Evolutionary conservation across 371 early-diverging fungal genomes (phyloP).

Genomic region (Zopfochytrium polystomum): DNA sequence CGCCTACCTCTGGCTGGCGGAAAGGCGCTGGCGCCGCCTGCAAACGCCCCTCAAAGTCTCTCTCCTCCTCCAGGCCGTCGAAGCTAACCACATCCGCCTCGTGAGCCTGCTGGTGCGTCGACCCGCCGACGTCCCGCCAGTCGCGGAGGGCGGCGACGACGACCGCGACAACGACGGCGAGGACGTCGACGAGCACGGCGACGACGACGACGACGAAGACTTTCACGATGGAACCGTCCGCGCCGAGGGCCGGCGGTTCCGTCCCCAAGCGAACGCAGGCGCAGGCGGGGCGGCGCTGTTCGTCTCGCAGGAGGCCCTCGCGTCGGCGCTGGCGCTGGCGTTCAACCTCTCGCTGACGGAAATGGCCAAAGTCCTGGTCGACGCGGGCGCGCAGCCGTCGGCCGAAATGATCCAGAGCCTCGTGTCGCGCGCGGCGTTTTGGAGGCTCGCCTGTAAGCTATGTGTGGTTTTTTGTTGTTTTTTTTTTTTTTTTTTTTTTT

Average conservation of each 20-base stretch:
- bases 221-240: no score
- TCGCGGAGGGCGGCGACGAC: no score
- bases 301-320: neutral
- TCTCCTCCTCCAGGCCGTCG: constrained; percentile 26
- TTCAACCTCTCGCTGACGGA: constrained; percentile 13
- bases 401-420: constrained; percentile 19
- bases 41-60: constrained; percentile 16
- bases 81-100: constrained; percentile 22
- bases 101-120: constrained; percentile 10
- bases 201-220: no score
- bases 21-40: no score
- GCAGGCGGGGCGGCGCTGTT: neutral
- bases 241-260: no score
- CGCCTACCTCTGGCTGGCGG: no score
- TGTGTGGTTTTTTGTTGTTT: no score
- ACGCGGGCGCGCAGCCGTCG: constrained; percentile 16
- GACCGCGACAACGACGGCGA: no score
- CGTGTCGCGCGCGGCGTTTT: constrained; percentile 22
- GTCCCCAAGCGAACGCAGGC: no score
- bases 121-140: no score
- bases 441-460: constrained; percentile 20
- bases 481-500: no score
- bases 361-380: constrained; percentile 23
- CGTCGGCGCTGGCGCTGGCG: constrained; percentile 17
- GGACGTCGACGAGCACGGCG: no score